Base-by-base conservation (phyloP, 192 early-diverging fungal species). In the Coemansia erecta region DNA sequence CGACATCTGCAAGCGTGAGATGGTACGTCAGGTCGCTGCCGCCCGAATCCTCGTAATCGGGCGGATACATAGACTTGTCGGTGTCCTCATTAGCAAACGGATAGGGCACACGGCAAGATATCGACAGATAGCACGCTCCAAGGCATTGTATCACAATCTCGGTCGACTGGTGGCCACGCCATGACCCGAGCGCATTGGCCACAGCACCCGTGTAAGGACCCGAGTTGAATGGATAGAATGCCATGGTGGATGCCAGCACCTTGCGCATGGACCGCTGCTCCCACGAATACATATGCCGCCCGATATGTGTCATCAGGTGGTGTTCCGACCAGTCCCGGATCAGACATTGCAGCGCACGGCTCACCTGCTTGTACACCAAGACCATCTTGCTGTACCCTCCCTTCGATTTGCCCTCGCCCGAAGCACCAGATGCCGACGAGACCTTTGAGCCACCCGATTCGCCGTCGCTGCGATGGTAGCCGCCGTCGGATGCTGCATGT, bases 291-390 rank as follows among this genome's bases (percentile, higher is more conserved):
- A 78, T 58, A n/a, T 78, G 56, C 10, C 75, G 75, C 15, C 58
- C 69, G 22, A 78, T 58, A 24, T 78, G 75, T n/a, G 69, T 61
- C 75, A 78, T 78, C 37, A 78, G 45, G 18, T 78, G 75, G 31
- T 72, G 75, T 69, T 78, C 75, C 2, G 75, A 64, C 75, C 75
- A 78, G 54, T 78, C 75, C 3, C 75, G 60, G 17, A 78, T 78
- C 43, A 78, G 59, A 43, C 75, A 58, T 59, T 68, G 75, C 45
- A 78, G 19, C 19, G 75, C 75, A n/a, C 65, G 64, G 33, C 28
- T 66, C 0, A 78, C 69, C 15, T 71, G 69, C 58, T 64, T 60
- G 53, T 78, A 78, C 24, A 72, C 75, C 5, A 71, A 52, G 14
- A 72, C 65, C 12, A 78, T 59, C 48, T 78, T 78, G 59, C 61